Percentiles rank a stretch among this genome's conserved stretches.
Conservation (phyloP, 345 rosid genomes). For the Eucalyptus lansdowneana region DNA sequence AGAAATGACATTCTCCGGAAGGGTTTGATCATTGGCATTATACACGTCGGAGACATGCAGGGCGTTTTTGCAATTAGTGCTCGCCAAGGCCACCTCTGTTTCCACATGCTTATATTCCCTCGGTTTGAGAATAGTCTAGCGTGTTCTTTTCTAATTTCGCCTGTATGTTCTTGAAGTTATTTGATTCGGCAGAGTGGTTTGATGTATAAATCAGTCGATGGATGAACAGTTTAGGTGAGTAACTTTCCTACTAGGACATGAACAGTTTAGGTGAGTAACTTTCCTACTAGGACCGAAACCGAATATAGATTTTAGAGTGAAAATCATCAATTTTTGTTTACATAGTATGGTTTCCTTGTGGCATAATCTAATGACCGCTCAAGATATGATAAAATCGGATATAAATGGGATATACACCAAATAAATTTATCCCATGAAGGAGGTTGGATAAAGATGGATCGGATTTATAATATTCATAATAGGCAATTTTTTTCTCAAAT, state of each 20-base stretch:
- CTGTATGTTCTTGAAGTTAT: not conserved
- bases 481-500: no score
- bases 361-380: accelerated
- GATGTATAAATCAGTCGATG: not conserved
- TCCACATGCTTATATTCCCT: not conserved
- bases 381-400: no score
- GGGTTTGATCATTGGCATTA: not conserved
- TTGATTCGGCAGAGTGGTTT: not conserved
- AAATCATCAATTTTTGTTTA: not conserved
- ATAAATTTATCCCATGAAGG: accelerated
- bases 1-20: not conserved
- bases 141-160: not conserved
- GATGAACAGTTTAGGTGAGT: not conserved
- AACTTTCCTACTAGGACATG: no score
- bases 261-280: no score
- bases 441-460: accelerated
- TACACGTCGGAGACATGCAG: not conserved
- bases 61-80: not conserved
- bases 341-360: not conserved
- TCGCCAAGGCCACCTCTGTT: not conserved
- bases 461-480: no score
- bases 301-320: not conserved
- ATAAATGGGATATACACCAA: accelerated
- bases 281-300: not conserved
- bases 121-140: not conserved